Evolutionary conservation across 192 early-diverging fungal species (phyloP).

Genomic region (Hyaloraphidium curvatum): DNA sequence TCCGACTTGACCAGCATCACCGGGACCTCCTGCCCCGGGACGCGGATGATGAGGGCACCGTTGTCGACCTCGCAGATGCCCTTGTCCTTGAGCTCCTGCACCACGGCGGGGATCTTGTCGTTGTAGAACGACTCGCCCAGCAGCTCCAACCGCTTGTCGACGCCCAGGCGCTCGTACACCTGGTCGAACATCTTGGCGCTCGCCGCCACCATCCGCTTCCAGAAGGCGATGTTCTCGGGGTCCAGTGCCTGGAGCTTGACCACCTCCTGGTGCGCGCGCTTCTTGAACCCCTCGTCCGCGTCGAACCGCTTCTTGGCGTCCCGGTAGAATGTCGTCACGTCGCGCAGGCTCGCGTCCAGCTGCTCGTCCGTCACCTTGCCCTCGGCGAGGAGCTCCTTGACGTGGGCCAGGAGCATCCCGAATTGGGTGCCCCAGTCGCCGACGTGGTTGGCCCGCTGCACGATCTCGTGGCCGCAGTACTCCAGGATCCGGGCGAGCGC

Average conservation of each 20-base stretch:
- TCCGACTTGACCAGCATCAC: slow-evolving; percentile 76
- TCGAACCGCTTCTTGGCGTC: neutral
- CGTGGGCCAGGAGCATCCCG: slow-evolving; percentile 28
- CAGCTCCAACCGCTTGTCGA: slow-evolving; percentile 82
- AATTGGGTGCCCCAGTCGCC: slow-evolving; percentile 99
- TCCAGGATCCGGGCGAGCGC: slow-evolving; percentile 66
- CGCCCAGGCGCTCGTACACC: slow-evolving; percentile 73
- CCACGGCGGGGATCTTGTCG: slow-evolving; percentile 40
- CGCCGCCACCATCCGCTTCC: slow-evolving; percentile 73
- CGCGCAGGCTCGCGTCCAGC: slow-evolving; percentile 66
- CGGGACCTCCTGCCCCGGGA: slow-evolving; percentile 61
- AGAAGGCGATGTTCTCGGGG: slow-evolving; percentile 51
- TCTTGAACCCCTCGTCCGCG: slow-evolving; percentile 2
- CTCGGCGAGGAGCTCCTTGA: slow-evolving; percentile 67
- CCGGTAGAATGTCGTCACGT: slow-evolving; percentile 53
- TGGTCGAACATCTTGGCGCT: slow-evolving; percentile 83
- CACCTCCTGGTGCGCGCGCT: neutral
- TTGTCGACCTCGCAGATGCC: slow-evolving; percentile 52
- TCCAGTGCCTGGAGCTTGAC: slow-evolving; percentile 24
- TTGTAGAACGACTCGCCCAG: slow-evolving; percentile 80
- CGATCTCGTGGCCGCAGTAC: slow-evolving; percentile 76
- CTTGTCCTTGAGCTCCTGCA: slow-evolving; percentile 45
- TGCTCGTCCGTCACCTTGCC: slow-evolving; percentile 38
- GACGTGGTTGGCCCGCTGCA: slow-evolving; percentile 79
- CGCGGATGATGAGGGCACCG: slow-evolving; percentile 72